These are phyloP conservation scores for Lonicera japonica DNA, from an alignment of 129 eudicot genomes.

Conservation along the genomic window DNA sequence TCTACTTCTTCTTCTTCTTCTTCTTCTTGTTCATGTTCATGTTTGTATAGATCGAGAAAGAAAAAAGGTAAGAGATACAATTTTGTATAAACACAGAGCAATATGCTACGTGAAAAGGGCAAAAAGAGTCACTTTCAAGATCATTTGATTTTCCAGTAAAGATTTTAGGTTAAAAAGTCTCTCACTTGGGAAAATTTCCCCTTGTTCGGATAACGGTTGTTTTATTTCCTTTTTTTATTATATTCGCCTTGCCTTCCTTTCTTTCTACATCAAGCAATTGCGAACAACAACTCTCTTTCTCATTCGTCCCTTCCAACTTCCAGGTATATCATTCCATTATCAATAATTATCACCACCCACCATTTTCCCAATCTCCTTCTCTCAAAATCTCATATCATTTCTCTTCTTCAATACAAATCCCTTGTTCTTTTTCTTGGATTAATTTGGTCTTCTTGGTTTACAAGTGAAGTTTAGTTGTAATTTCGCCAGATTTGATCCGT, in stretches of 20 bases:
- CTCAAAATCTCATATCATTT: neutral
- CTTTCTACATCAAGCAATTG: slow-evolving; percentile 18
- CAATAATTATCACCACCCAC: slow-evolving; percentile 1
- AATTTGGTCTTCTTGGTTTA: neutral
- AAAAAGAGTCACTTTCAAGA: neutral
- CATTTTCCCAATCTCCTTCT: neutral
- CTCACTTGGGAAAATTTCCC: slow-evolving; percentile 13
- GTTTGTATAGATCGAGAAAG: too few relatives aligned
- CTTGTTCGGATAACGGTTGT: neutral
- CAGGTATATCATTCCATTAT: neutral
- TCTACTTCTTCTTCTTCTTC: too few relatives aligned
- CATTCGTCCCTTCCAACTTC: slow-evolving; percentile 10
- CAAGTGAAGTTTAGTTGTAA: slow-evolving; percentile 6
- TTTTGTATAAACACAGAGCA: too few relatives aligned
- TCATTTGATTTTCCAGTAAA: too few relatives aligned
- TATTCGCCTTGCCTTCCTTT: too few relatives aligned
- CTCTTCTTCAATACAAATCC: slow-evolving; percentile 2
- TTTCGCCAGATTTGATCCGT: slow-evolving; percentile 18
- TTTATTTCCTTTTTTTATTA: neutral
- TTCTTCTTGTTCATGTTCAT: too few relatives aligned
- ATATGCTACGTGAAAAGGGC: neutral
- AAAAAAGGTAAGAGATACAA: too few relatives aligned
- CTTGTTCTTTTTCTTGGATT: neutral
- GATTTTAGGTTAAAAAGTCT: slow-evolving; percentile 1
- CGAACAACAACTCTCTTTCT: slow-evolving; percentile 17